Evolutionary conservation across 2,329 filamentous ascomycete genomes (phyloP).

Genomic region (Diaporthe nobilis): DNA sequence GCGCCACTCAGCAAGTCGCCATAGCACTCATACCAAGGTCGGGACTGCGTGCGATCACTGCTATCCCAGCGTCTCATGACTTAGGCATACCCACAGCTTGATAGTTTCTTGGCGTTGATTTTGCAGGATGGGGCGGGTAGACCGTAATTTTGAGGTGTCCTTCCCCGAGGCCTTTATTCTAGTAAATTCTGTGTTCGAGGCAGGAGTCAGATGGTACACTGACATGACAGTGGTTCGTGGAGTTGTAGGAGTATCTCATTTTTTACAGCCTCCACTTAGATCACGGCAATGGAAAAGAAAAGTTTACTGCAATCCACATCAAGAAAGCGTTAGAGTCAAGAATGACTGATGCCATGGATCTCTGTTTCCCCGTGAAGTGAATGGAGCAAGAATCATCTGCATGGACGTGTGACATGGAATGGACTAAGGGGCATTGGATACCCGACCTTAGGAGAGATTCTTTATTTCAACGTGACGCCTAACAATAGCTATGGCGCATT

Average conservation of each 20-base stretch:
- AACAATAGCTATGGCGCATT: background rate
- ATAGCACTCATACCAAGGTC: background rate
- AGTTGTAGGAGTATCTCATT: conserved; percentile 41
- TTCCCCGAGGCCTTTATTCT: conserved; percentile 7
- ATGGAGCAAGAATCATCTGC: background rate
- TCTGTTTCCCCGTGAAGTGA: background rate
- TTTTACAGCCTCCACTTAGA: conserved; percentile 35
- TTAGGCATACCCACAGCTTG: conserved; percentile 11
- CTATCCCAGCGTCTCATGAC: conserved; percentile 11
- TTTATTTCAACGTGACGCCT: background rate
- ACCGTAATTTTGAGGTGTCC: conserved; percentile 22
- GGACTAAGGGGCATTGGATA: background rate
- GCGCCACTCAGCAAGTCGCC: background rate
- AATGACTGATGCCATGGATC: background rate
- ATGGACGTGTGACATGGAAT: background rate
- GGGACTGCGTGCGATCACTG: background rate
- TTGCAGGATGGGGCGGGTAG: conserved; percentile 9
- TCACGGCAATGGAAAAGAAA: conserved; percentile 41
- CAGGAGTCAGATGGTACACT: conserved; percentile 36
- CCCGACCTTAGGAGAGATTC: background rate
- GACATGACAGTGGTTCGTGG: conserved; percentile 37
- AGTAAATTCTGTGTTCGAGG: conserved; percentile 34
- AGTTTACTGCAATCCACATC: conserved; percentile 30
- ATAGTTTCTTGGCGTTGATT: conserved; percentile 32
- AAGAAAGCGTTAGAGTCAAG: background rate